Evolutionary conservation across 495 filamentous ascomycete species (phyloP).

Genomic region (Beverwykella pulmonaria): DNA sequence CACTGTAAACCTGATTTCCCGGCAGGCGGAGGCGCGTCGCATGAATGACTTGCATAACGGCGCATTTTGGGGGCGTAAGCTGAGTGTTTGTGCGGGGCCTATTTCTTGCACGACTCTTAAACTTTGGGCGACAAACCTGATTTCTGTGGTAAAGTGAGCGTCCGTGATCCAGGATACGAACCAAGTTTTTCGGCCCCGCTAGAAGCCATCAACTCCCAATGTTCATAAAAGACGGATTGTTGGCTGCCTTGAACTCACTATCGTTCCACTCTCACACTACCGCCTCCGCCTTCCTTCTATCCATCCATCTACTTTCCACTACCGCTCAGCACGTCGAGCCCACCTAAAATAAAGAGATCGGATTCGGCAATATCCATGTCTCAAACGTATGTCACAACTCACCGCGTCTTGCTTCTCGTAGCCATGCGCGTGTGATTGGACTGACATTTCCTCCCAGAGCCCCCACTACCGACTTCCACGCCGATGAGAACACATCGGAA

Average conservation of each 20-base stretch:
- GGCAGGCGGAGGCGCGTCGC: not conserved
- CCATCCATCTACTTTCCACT: not conserved
- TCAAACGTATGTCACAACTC: not conserved
- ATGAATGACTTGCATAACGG: not conserved
- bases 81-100: not conserved
- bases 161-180: not conserved
- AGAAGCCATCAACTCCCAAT: not conserved
- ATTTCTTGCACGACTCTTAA: not conserved
- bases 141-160: not conserved
- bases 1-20: not conserved
- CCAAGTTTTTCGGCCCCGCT: not conserved
- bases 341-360: conserved; percentile 3
- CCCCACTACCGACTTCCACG: conserved; percentile 13
- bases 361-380: conserved; percentile 9
- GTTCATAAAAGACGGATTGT: not conserved
- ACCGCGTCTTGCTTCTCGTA: not conserved
- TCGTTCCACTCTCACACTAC: too few species aligned
- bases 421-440: not conserved
- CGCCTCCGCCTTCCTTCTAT: not conserved
- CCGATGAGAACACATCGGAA: conserved; percentile 31
- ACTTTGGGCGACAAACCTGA: not conserved
- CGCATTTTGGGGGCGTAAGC: not conserved
- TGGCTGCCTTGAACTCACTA: not conserved
- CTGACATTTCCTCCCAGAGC: conserved; percentile 3
- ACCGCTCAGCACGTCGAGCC: not conserved